Evolutionary conservation across 108 stramenopile genomes (phyloP).

Genomic region (Discostella pseudostelligera): DNA sequence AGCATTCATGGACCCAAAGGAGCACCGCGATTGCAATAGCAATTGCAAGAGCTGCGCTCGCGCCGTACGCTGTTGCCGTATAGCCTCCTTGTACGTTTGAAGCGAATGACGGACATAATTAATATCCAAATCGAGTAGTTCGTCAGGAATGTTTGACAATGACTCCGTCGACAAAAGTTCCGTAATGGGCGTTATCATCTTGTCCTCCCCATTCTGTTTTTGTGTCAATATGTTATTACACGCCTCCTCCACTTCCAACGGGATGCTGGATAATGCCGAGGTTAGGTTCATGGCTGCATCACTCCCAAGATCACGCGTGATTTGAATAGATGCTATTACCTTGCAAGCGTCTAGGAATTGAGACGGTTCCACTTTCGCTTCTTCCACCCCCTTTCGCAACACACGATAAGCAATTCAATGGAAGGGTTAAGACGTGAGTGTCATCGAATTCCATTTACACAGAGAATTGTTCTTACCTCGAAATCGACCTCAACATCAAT

Average conservation of each 20-base stretch:
- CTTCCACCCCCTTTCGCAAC: slow-evolving; percentile 48
- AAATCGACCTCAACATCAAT: slow-evolving; percentile 66
- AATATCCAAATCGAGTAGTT: slow-evolving; percentile 70
- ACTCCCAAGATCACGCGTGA: slow-evolving; percentile 77
- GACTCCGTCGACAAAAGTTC: slow-evolving; percentile 42
- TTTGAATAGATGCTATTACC: slow-evolving; percentile 80
- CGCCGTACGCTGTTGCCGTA: slow-evolving; percentile 61
- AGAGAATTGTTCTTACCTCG: slow-evolving; percentile 37
- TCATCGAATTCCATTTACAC: not conserved
- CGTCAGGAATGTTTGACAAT: slow-evolving; percentile 54
- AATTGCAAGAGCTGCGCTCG: slow-evolving; percentile 56
- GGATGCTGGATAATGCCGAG: slow-evolving; percentile 50
- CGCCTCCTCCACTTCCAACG: slow-evolving; percentile 54
- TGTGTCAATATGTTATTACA: slow-evolving; percentile 31
- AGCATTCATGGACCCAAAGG: slow-evolving; percentile 75
- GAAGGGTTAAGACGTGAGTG: not conserved
- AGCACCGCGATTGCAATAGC: slow-evolving; percentile 70
- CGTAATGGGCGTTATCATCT: slow-evolving; percentile 2
- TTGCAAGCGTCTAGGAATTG: slow-evolving; percentile 74
- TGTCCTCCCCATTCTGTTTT: slow-evolving; percentile 11
- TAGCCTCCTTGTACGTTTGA: slow-evolving; percentile 54
- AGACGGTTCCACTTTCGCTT: slow-evolving; percentile 52
- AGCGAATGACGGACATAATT: slow-evolving; percentile 60
- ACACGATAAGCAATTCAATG: not conserved
- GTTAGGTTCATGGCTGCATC: slow-evolving; percentile 67